Percentiles rank a stretch among this genome's conserved stretches.
Conservation (phyloP, 257 asterid genomes). For the Salvia miltiorrhiza region DNA sequence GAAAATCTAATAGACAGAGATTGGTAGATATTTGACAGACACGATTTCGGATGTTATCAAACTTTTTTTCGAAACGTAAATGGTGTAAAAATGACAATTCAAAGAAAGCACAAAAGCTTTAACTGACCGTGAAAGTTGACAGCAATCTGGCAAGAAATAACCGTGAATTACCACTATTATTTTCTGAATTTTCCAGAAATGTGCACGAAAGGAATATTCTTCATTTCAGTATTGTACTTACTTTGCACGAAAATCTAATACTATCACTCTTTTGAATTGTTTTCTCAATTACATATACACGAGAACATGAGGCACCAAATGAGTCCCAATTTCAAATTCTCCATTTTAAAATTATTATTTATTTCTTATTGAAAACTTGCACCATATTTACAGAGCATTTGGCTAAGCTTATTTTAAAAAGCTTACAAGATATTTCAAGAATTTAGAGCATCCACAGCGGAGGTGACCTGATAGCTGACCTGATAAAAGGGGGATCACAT, state of each 20-base stretch:
- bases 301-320: too few species aligned
- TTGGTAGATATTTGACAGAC: constrained; percentile 8
- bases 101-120: constrained; percentile 4
- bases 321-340: neutral
- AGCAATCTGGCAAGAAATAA: neutral
- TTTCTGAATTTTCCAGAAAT: neutral
- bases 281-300: neutral
- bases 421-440: too few species aligned
- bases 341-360: too few species aligned
- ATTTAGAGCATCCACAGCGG: too few species aligned
- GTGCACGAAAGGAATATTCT: neutral
- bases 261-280: neutral
- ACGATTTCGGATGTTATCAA: neutral
- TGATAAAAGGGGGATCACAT: too few species aligned
- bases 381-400: too few species aligned
- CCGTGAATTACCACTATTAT: neutral
- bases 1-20: constrained; percentile 15
- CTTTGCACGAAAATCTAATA: neutral
- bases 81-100: constrained; percentile 9
- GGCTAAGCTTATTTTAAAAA: too few species aligned
- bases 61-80: neutral
- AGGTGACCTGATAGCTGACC: too few species aligned
- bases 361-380: too few species aligned
- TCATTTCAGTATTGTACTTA: neutral
- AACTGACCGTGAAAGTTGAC: neutral